These are phyloP conservation scores for Isoetes taiwanensis DNA, from an alignment of 75 land plant species.

Conservation along the genomic window DNA sequence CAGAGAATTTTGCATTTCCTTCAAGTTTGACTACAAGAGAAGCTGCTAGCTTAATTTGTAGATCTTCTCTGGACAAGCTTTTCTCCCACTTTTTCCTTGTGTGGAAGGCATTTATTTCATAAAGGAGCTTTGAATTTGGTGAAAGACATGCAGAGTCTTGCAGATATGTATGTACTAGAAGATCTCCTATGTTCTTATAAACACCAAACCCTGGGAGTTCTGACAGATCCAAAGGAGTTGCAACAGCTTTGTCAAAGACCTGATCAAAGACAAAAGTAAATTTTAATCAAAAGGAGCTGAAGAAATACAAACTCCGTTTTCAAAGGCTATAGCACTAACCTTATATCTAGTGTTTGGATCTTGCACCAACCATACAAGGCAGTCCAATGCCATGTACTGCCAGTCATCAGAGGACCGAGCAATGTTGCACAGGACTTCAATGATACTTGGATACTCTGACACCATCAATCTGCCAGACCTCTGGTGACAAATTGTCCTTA, in stretches of 20 bases:
- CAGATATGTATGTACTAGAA: constrained; percentile 49
- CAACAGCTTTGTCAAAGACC: constrained; percentile 80
- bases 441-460: constrained; percentile 58
- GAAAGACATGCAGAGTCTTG: constrained; percentile 41
- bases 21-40: constrained; percentile 87
- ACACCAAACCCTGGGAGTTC: constrained; percentile 83
- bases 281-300: background rate
- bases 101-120: constrained; percentile 43
- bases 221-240: constrained; percentile 60
- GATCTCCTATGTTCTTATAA: constrained; percentile 83
- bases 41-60: constrained; percentile 92
- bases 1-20: constrained; percentile 85
- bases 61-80: constrained; percentile 81
- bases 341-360: constrained; percentile 64
- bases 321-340: too few species aligned
- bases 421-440: constrained; percentile 87
- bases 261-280: constrained; percentile 12
- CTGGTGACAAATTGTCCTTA: constrained; percentile 89
- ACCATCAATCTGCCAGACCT: constrained; percentile 74
- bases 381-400: constrained; percentile 99
- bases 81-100: constrained; percentile 76
- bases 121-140: constrained; percentile 39
- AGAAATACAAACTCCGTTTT: background rate
- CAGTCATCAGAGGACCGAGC: constrained; percentile 98
- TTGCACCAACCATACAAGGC: constrained; percentile 86